Percentiles rank a stretch among this genome's conserved stretches.
phyloP scores from a whole-genome alignment of 176 grass and related monocot species.

The Elymus sibiricus region DNA sequence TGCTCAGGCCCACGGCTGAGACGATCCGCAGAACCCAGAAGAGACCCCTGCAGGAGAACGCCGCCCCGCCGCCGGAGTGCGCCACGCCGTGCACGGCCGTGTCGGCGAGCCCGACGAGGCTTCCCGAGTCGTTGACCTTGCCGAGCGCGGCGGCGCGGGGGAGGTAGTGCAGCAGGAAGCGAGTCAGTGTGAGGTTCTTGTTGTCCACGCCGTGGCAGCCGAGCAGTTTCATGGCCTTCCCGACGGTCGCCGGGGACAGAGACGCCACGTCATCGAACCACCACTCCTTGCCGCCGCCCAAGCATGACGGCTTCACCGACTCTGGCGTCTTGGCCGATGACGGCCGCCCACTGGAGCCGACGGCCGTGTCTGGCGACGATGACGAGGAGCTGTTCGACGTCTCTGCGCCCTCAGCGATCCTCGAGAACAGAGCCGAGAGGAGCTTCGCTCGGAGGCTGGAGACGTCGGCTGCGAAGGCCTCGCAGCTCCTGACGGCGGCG shows the following conservation, averaged over 20 bases:
- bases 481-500: constrained; percentile 56
- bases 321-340: constrained; percentile 66
- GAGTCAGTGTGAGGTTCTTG: constrained; percentile 72
- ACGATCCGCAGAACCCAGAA: constrained; percentile 78
- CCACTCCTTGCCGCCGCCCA: constrained; percentile 65
- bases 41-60: constrained; percentile 75
- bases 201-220: constrained; percentile 72
- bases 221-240: constrained; percentile 58
- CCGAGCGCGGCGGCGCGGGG: constrained; percentile 34
- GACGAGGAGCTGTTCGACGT: constrained; percentile 49
- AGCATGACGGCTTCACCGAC: constrained; percentile 58
- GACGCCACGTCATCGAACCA: constrained; percentile 81
- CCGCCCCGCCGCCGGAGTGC: constrained; percentile 46
- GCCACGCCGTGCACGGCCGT: constrained; percentile 81
- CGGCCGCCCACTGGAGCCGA: neutral
- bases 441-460: constrained; percentile 54
- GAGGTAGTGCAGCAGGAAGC: constrained; percentile 74
- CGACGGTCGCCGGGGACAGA: constrained; percentile 47
- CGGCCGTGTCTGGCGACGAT: constrained; percentile 57
- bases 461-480: constrained; percentile 42
- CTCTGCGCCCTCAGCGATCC: constrained; percentile 49
- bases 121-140: neutral
- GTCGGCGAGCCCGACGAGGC: constrained; percentile 61
- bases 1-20: constrained; percentile 59
- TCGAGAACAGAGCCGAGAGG: constrained; percentile 63